Evolutionary conservation across 306 rosid species (phyloP).

Genomic region (Trifolium fragiferum): DNA sequence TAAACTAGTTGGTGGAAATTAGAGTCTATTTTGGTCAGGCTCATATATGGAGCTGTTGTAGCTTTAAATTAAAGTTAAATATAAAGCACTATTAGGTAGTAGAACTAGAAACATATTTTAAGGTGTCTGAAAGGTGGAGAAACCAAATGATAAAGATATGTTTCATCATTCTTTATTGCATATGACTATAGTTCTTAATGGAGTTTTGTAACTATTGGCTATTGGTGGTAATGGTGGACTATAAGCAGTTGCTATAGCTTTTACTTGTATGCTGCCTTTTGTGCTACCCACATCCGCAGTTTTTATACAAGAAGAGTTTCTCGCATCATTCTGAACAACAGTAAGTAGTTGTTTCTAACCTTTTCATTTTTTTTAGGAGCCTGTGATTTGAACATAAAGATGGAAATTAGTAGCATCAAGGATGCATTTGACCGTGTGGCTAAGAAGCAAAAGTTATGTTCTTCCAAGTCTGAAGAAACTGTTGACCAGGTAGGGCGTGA

Average conservation of each 20-base stretch:
- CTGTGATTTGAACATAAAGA: slow-evolving; percentile 45
- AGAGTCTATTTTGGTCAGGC: background rate
- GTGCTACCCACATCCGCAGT: background rate
- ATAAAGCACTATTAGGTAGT: background rate
- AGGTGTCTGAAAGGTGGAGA: slow-evolving; percentile 36
- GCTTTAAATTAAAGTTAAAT: background rate
- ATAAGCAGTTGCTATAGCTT: background rate
- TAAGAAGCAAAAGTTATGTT: slow-evolving; percentile 86
- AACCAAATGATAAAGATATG: slow-evolving; percentile 12
- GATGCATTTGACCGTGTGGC: slow-evolving; percentile 87
- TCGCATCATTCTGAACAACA: slow-evolving; percentile 25
- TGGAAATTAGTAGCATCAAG: slow-evolving; percentile 79
- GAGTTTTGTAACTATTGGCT: slow-evolving; percentile 6
- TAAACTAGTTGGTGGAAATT: background rate
- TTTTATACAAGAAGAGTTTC: slow-evolving; percentile 10
- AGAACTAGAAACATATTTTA: slow-evolving; percentile 20
- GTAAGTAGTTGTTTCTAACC: slow-evolving; percentile 37
- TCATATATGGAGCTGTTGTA: background rate
- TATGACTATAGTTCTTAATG: slow-evolving; percentile 32
- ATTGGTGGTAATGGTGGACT: slow-evolving; percentile 6
- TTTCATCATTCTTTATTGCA: slow-evolving; percentile 34
- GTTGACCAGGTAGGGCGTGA: slow-evolving; percentile 71
- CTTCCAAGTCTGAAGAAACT: slow-evolving; percentile 77
- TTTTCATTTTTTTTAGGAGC: slow-evolving; percentile 49
- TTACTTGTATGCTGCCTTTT: slow-evolving; percentile 30